A percentile compares a stretch with the other conserved stretches of the same genome.
These are phyloP conservation scores for Pterocarpus macrocarpus DNA, from an alignment of 306 rosid genomes.

Conservation along the genomic window DNA sequence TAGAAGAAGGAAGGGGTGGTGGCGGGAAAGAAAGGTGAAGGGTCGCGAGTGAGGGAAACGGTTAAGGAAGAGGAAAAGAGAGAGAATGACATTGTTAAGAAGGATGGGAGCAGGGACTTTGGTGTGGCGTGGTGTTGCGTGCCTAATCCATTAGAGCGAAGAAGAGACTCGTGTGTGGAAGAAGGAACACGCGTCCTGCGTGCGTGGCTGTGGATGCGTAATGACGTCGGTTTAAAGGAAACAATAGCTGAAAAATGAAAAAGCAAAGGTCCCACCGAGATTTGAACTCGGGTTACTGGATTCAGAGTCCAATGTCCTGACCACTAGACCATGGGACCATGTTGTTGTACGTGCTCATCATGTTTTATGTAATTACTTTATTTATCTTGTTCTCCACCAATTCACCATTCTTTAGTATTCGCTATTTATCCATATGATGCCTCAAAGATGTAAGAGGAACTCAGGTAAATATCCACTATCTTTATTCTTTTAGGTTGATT, in stretches of 20 bases:
- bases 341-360: too few relatives aligned
- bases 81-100: constrained; percentile 68
- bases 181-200: constrained; percentile 20
- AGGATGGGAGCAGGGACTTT: not conserved
- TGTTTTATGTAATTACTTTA: too few relatives aligned
- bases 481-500: too few relatives aligned
- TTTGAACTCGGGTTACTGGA: too few relatives aligned
- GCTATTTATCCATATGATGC: too few relatives aligned
- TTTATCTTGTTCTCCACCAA: too few relatives aligned
- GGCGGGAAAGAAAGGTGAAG: constrained; percentile 31
- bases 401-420: too few relatives aligned
- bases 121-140: constrained; percentile 5
- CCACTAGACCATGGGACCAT: not conserved
- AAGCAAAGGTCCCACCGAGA: constrained; percentile 59
- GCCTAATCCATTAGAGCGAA: constrained; percentile 44
- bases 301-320: too few relatives aligned
- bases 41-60: constrained; percentile 31
- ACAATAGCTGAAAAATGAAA: not conserved
- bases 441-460: too few relatives aligned
- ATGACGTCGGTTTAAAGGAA: not conserved
- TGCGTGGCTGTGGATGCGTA: not conserved
- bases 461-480: too few relatives aligned
- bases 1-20: constrained; percentile 48
- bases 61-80: constrained; percentile 62
- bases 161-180: not conserved